Evolutionary conservation across 768 basidiomycete genomes (phyloP).

Genomic region (Chalciporus chontae): DNA sequence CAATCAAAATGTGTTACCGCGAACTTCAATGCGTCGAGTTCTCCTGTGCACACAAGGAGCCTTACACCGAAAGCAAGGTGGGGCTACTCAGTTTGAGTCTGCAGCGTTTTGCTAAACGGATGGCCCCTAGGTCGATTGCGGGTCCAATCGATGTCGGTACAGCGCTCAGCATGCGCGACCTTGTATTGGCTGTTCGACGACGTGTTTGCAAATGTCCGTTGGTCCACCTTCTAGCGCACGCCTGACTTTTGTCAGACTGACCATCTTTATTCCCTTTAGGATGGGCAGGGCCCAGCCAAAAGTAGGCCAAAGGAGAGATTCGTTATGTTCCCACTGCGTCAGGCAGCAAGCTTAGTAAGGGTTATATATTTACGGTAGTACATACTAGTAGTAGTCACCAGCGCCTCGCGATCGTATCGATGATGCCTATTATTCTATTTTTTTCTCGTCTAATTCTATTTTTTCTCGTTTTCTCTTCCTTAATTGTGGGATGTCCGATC

Average conservation of each 20-base stretch:
- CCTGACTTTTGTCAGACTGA: slow-evolving; percentile 14
- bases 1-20: slow-evolving; percentile 41
- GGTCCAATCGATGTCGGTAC: slow-evolving; percentile 39
- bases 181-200: slow-evolving; percentile 36
- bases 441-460: slow-evolving; percentile 2
- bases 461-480: neutral
- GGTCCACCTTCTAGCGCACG: neutral
- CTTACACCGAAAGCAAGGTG: slow-evolving; percentile 30
- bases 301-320: slow-evolving; percentile 17
- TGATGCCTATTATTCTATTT: slow-evolving; percentile 20
- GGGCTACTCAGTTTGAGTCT: slow-evolving; percentile 22
- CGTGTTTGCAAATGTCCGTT: slow-evolving; percentile 40
- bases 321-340: slow-evolving; percentile 20
- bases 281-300: slow-evolving; percentile 20
- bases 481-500: slow-evolving; percentile 10
- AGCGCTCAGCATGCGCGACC: slow-evolving; percentile 34
- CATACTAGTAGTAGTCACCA: too few relatives aligned
- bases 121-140: slow-evolving; percentile 45
- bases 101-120: too few relatives aligned
- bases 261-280: slow-evolving; percentile 9
- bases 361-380: neutral
- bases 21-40: slow-evolving; percentile 35
- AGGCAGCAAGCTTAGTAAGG: slow-evolving; percentile 10
- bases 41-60: slow-evolving; percentile 37
- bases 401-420: slow-evolving; percentile 10